Evolutionary conservation across 495 filamentous ascomycete genomes (phyloP).

Genomic region (Penicillium maclennaniae): DNA sequence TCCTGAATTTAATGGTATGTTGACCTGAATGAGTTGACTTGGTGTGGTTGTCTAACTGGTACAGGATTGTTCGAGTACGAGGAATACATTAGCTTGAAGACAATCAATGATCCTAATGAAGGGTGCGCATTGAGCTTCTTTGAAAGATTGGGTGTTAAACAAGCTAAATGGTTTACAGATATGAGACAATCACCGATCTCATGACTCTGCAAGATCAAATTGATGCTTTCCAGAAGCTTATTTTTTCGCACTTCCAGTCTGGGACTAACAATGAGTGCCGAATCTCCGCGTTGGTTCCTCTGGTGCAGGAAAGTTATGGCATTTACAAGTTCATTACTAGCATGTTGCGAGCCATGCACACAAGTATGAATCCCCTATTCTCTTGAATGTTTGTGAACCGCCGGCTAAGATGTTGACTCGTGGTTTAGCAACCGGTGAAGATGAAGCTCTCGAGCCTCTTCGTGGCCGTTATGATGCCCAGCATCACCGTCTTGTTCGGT

Average conservation of each 20-base stretch:
- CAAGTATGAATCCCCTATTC: constrained; percentile 54
- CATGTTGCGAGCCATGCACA: constrained; percentile 96
- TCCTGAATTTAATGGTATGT: constrained; percentile 91
- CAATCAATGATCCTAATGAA: constrained; percentile 98
- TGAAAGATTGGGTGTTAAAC: not conserved
- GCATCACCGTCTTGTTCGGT: constrained; percentile 91
- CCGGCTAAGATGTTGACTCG: constrained; percentile 10
- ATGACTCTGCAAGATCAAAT: constrained; percentile 98
- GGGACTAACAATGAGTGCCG: constrained; percentile 93
- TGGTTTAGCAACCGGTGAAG: constrained; percentile 75
- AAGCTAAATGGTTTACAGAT: constrained; percentile 45
- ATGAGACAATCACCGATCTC: constrained; percentile 93
- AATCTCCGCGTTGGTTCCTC: constrained; percentile 86
- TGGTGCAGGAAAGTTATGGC: constrained; percentile 97
- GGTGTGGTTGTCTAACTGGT: constrained; percentile 13
- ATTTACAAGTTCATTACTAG: constrained; percentile 96
- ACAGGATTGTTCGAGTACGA: constrained; percentile 90
- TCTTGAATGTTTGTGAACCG: not conserved
- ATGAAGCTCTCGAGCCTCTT: constrained; percentile 89
- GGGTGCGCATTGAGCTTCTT: constrained; percentile 44
- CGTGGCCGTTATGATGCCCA: constrained; percentile 87
- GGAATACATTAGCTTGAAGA: constrained; percentile 96
- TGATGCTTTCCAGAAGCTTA: constrained; percentile 94
- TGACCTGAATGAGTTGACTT: not conserved
- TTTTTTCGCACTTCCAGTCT: constrained; percentile 91